These are phyloP conservation scores for Spencermartinsiella europaea DNA, from an alignment of 805 yeast genomes.

Conservation along the genomic window DNA sequence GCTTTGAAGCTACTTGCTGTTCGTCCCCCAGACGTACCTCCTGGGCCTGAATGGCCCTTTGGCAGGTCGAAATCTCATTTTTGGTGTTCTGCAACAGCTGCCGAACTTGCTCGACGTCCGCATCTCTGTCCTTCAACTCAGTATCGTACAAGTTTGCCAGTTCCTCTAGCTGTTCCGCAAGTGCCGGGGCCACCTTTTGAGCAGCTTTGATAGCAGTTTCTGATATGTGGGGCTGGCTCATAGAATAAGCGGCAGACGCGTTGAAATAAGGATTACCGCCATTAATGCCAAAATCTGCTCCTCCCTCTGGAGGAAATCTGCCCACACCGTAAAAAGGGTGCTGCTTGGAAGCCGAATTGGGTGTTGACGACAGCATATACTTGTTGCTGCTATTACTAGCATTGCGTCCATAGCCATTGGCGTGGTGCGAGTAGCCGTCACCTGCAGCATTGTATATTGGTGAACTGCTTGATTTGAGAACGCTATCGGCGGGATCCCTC, in stretches of 20 bases:
- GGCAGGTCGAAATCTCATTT: conserved; percentile 37
- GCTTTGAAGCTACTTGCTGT: conserved; percentile 17
- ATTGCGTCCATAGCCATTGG: background rate
- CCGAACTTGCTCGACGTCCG: conserved; percentile 47
- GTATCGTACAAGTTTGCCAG: conserved; percentile 47
- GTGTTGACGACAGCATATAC: conserved; percentile 3
- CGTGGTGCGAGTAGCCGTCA: background rate
- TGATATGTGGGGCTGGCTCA: conserved; percentile 38
- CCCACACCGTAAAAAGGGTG: background rate
- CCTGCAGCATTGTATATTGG: conserved; percentile 16
- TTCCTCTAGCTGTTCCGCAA: conserved; percentile 32
- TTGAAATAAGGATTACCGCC: background rate
- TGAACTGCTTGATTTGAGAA: conserved; percentile 21
- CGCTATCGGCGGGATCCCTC: conserved; percentile 10
- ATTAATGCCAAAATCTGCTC: conserved; percentile 2
- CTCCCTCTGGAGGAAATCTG: background rate
- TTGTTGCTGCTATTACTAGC: background rate
- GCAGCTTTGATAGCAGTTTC: conserved; percentile 52
- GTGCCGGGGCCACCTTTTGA: conserved; percentile 38
- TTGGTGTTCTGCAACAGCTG: conserved; percentile 39
- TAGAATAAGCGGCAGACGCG: conserved; percentile 2
- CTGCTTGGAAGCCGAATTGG: conserved; percentile 2
- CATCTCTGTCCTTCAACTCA: conserved; percentile 50
- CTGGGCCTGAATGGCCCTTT: conserved; percentile 27
- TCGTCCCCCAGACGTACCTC: conserved; percentile 30